Percentiles rank a stretch among this genome's conserved stretches.
Evolutionary conservation across 176 grass and related monocot genomes (phyloP).

Genomic region (Cenchrus fungigraminus): DNA sequence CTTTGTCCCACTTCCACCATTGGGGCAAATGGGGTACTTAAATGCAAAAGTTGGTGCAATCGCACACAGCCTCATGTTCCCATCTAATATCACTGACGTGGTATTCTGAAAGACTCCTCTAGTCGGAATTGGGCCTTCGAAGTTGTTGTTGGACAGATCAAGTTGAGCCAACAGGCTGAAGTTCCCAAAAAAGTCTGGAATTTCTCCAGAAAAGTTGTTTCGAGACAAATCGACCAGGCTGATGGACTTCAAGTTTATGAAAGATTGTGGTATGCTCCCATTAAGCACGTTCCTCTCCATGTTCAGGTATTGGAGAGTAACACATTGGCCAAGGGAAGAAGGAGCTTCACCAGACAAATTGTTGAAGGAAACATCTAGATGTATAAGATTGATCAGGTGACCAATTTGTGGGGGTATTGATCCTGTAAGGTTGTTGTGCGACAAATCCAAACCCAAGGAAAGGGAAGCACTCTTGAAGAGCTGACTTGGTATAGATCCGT

Average conservation of each 20-base stretch:
- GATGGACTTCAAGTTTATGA: neutral
- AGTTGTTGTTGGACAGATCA: too few relatives aligned
- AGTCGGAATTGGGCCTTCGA: neutral
- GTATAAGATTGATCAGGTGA: neutral
- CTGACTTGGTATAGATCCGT: neutral
- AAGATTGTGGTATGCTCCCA: too few relatives aligned
- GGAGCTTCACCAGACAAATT: neutral
- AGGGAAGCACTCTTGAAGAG: neutral
- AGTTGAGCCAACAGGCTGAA: neutral
- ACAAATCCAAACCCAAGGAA: neutral
- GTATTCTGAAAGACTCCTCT: neutral
- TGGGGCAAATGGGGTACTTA: neutral
- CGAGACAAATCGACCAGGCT: neutral
- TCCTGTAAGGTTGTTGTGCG: neutral
- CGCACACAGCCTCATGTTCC: neutral
- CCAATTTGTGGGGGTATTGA: neutral
- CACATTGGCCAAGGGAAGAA: neutral
- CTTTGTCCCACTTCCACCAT: neutral
- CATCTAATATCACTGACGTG: neutral
- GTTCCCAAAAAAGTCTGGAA: neutral
- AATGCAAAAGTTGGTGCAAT: neutral
- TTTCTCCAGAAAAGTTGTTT: neutral
- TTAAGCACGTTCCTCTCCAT: too few relatives aligned
- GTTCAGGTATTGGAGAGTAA: too few relatives aligned
- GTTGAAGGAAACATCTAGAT: neutral